phyloP scores from a whole-genome alignment of 2,329 filamentous ascomycete genomes.

The Aspergillus sp. region DNA sequence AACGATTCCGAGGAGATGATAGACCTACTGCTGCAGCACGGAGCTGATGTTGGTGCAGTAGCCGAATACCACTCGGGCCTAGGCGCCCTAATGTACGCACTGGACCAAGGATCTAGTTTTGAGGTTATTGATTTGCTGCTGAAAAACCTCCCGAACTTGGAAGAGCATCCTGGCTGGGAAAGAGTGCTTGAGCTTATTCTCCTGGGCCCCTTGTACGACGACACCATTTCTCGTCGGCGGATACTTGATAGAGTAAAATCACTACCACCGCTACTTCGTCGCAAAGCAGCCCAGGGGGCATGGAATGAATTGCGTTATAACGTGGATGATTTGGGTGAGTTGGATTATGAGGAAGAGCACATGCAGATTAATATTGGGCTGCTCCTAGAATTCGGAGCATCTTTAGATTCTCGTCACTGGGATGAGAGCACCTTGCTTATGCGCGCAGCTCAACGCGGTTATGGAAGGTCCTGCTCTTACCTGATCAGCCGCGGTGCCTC shows the following conservation, averaged over 20 bases:
- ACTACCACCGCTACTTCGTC: background rate
- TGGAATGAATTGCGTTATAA: accelerated
- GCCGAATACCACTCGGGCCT: accelerated
- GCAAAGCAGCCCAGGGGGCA: background rate
- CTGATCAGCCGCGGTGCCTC: background rate
- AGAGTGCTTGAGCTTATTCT: background rate
- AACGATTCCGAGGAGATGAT: background rate
- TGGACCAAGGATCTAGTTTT: background rate
- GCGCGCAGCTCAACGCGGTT: background rate
- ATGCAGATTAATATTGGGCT: background rate
- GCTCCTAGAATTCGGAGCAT: background rate
- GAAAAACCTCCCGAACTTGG: background rate
- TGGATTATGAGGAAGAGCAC: background rate
- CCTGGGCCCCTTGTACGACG: too few relatives aligned
- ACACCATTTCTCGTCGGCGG: accelerated
- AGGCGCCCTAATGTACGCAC: background rate
- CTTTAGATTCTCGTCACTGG: background rate
- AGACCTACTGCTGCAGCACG: background rate
- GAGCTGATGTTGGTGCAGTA: background rate
- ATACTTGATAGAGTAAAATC: background rate
- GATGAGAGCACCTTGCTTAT: background rate
- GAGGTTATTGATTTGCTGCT: background rate
- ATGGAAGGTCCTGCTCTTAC: too few relatives aligned
- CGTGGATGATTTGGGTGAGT: accelerated
- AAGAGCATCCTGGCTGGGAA: background rate